Conservation (phyloP, 1,284 basidiomycete species). For the Flammula alnicola region DNA sequence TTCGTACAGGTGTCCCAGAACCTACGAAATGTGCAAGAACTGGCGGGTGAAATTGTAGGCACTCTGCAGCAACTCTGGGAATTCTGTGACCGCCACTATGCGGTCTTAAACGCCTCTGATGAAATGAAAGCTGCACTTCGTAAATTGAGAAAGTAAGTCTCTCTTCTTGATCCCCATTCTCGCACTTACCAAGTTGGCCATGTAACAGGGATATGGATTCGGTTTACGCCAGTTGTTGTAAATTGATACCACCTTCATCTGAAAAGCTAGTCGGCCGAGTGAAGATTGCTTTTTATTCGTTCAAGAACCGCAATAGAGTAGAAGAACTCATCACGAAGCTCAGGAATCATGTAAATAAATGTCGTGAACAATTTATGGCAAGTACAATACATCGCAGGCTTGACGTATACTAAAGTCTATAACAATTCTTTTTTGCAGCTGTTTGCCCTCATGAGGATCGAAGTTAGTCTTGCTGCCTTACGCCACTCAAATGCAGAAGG, state of each 20-base stretch:
- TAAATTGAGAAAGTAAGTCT: not conserved
- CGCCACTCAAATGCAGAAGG: too few relatives aligned
- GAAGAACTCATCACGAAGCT: not conserved
- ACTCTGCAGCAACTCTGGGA: not conserved
- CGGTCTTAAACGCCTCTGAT: too few relatives aligned
- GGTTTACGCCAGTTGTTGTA: not conserved
- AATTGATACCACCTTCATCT: not conserved
- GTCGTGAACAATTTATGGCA: slow-evolving; percentile 1
- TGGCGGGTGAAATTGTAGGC: not conserved
- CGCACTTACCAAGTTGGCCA: not conserved
- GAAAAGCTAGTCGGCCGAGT: not conserved
- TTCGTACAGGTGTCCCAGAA: not conserved
- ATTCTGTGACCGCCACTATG: slow-evolving; percentile 1
- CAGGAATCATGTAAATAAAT: slow-evolving; percentile 2
- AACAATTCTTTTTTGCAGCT: not conserved
- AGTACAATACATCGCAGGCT: not conserved
- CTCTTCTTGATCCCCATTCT: not conserved
- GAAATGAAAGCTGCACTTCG: not conserved
- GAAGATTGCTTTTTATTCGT: not conserved
- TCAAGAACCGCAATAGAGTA: not conserved
- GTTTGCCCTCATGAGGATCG: not conserved
- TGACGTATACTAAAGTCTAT: not conserved
- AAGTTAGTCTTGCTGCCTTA: too few relatives aligned
- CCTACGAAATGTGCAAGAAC: not conserved
- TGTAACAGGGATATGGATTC: not conserved